phyloP scores from a whole-genome alignment of 169 alveolate genomes.

The Amoebophrya sp. region DNA sequence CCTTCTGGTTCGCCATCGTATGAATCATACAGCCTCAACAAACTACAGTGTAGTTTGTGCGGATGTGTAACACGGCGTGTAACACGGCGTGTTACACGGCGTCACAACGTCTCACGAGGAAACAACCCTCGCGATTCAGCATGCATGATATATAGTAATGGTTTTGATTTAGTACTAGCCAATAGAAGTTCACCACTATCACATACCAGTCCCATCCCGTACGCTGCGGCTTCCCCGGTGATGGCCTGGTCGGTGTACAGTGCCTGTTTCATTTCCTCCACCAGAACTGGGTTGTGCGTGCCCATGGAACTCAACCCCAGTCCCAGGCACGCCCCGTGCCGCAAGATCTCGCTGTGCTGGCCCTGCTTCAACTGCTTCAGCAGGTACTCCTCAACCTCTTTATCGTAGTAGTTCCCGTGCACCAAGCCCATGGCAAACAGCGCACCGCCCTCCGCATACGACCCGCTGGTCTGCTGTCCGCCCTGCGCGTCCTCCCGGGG shows the following conservation, averaged over 20 bases:
- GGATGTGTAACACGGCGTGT: too few relatives aligned
- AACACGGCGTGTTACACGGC: too few relatives aligned
- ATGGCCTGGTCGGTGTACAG: conserved; percentile 87
- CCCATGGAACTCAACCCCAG: conserved; percentile 80
- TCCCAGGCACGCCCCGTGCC: conserved; percentile 96
- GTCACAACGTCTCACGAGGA: too few relatives aligned
- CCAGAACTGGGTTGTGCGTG: conserved; percentile 57
- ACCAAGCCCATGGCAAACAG: conserved; percentile 93
- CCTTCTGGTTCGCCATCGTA: too few relatives aligned
- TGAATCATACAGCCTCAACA: too few relatives aligned
- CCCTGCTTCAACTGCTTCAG: conserved; percentile 64
- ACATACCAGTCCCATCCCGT: conserved; percentile 87
- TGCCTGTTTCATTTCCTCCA: conserved; percentile 78
- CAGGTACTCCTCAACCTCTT: conserved; percentile 63
- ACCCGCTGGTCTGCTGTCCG: neutral
- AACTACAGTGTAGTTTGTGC: too few relatives aligned
- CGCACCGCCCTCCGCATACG: conserved; percentile 53
- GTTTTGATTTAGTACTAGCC: too few relatives aligned
- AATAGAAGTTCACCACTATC: neutral
- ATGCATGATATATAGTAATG: too few relatives aligned
- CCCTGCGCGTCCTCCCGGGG: neutral
- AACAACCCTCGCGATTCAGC: too few relatives aligned
- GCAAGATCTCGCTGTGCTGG: conserved; percentile 69
- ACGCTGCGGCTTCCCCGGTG: conserved; percentile 97
- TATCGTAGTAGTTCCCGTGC: conserved; percentile 76